A percentile compares a stretch with the other conserved stretches of the same genome.
Evolutionary conservation across 345 rosid species (phyloP).

Genomic region (Boechera stricta): DNA sequence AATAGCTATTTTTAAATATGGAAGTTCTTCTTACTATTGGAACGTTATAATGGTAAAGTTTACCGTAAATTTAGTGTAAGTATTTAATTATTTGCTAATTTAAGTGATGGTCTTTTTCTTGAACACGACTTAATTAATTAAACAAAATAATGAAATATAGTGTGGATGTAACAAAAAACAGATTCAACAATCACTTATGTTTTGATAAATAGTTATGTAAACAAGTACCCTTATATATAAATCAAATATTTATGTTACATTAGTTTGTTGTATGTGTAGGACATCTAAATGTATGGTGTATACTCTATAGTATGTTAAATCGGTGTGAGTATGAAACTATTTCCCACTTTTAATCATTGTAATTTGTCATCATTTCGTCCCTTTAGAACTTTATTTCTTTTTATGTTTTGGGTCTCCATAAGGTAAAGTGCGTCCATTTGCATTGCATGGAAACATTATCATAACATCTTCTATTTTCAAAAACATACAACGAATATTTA

Average conservation of each 20-base stretch:
- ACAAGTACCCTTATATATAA: not conserved
- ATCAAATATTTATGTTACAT: conserved; percentile 2
- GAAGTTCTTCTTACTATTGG: not conserved
- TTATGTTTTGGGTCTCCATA: conserved; percentile 50
- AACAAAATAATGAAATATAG: not conserved
- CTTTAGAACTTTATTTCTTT: conserved; percentile 46
- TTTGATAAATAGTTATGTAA: conserved; percentile 10
- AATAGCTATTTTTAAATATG: no score
- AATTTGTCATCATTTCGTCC: conserved; percentile 45
- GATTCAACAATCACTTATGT: not conserved
- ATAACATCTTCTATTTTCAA: conserved; percentile 32
- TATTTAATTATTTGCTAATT: not conserved
- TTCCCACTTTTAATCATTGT: conserved; percentile 42
- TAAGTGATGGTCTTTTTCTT: not conserved
- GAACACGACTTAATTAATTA: not conserved
- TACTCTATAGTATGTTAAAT: conserved; percentile 25
- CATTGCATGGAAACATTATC: conserved; percentile 51
- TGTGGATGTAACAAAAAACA: no score
- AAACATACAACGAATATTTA: conserved; percentile 23
- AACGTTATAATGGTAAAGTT: no score
- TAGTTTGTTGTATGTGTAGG: conserved; percentile 21
- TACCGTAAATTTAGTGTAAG: not conserved
- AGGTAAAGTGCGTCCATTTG: conserved; percentile 50
- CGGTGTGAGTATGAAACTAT: conserved; percentile 35
- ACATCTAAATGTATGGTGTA: conserved; percentile 14